Evolutionary conservation across 1,139 yeast genomes (phyloP).

Genomic region (Citeromyces hawaiiensis): DNA sequence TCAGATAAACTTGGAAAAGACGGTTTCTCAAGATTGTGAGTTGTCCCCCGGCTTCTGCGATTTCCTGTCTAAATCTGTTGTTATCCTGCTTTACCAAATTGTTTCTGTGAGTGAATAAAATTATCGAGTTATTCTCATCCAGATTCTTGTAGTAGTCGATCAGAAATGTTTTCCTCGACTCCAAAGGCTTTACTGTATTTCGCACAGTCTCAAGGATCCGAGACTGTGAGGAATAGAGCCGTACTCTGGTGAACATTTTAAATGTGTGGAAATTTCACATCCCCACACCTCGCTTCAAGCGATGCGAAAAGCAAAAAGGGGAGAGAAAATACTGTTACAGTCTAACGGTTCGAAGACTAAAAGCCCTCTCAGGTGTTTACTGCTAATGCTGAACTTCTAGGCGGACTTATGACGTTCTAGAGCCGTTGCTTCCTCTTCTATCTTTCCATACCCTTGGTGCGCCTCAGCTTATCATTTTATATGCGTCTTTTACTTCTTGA

Average conservation of each 20-base stretch:
- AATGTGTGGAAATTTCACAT: neutral
- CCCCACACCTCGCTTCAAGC: neutral
- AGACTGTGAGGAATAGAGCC: neutral
- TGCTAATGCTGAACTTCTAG: too few species aligned
- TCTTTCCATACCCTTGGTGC: too few species aligned
- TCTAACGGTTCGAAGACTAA: too few species aligned
- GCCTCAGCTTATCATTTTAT: too few species aligned
- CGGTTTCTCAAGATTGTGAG: constrained; percentile 56
- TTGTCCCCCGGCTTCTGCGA: constrained; percentile 50
- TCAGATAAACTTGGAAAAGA: constrained; percentile 62
- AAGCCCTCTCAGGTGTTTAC: too few species aligned
- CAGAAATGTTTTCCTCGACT: constrained; percentile 71
- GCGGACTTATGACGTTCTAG: too few species aligned
- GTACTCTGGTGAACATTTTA: neutral
- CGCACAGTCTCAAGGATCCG: constrained; percentile 12
- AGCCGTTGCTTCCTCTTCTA: too few species aligned
- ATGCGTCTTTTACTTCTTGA: too few species aligned
- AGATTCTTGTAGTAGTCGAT: constrained; percentile 67
- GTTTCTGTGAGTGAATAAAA: constrained; percentile 75
- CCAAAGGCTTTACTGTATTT: constrained; percentile 35
- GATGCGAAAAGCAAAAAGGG: neutral
- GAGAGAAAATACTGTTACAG: too few species aligned
- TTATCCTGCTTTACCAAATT: constrained; percentile 64
- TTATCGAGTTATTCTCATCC: constrained; percentile 52
- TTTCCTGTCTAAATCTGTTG: constrained; percentile 43